Evolutionary conservation across 2,329 filamentous ascomycete genomes (phyloP).

Genomic region (Raffaelea albimanens): DNA sequence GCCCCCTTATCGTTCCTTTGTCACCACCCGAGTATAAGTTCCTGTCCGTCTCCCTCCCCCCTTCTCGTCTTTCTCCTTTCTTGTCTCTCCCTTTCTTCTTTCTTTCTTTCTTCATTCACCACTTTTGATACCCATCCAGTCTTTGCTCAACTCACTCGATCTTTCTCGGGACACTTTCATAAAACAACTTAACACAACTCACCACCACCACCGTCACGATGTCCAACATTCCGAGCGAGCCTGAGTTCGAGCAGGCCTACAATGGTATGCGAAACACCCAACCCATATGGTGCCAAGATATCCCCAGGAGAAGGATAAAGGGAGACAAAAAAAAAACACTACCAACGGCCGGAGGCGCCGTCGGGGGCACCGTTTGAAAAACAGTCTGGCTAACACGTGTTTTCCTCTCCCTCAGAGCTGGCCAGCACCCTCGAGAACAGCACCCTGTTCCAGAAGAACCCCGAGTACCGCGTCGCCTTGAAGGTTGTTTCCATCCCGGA

Average conservation of each 20-base stretch:
- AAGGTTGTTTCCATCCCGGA: conserved; percentile 83
- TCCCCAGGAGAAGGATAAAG: neutral
- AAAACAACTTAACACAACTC: neutral
- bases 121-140: too few species aligned
- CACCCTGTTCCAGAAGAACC: conserved; percentile 85
- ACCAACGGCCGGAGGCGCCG: too few species aligned
- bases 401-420: conserved; percentile 55
- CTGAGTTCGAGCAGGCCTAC: conserved; percentile 98
- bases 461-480: conserved; percentile 88
- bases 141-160: too few species aligned
- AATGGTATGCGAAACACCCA: conserved; percentile 53
- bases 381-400: neutral
- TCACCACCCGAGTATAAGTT: conserved; percentile 7
- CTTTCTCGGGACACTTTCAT: too few species aligned
- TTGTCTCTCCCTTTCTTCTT: neutral
- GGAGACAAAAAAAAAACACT: neutral
- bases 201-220: conserved; percentile 34
- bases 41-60: neutral
- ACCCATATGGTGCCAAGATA: neutral
- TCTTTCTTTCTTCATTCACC: neutral
- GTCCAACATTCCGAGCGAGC: conserved; percentile 80
- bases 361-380: too few species aligned
- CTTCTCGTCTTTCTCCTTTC: neutral
- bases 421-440: conserved; percentile 90
- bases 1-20: neutral